A percentile compares a stretch with the other conserved stretches of the same genome.
Evolutionary conservation across 768 basidiomycete genomes (phyloP).

Genomic region (Russula lepida): DNA sequence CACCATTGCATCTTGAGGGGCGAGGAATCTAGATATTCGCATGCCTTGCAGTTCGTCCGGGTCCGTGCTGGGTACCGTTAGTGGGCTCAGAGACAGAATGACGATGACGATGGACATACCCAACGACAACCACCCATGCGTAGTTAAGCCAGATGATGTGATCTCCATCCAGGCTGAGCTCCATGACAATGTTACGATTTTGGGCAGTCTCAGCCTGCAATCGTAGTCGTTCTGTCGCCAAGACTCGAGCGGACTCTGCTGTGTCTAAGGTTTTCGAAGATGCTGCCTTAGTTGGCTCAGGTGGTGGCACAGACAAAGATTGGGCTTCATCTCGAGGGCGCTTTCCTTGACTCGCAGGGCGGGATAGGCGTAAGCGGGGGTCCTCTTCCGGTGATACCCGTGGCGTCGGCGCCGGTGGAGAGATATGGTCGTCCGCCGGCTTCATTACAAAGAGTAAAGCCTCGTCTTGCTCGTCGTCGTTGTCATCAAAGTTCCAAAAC

Average conservation of each 20-base stretch:
- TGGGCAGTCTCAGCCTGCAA: constrained; percentile 92
- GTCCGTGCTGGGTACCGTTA: constrained; percentile 50
- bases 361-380: constrained; percentile 38
- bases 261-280: constrained; percentile 47
- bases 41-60: constrained; percentile 70
- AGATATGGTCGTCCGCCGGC: constrained; percentile 56
- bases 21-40: constrained; percentile 74
- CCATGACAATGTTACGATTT: constrained; percentile 92
- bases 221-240: constrained; percentile 81
- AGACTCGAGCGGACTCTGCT: constrained; percentile 70
- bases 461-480: constrained; percentile 83
- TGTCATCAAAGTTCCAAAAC: constrained; percentile 98
- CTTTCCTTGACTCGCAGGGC: constrained; percentile 43
- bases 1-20: constrained; percentile 69
- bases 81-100: constrained; percentile 8
- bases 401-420: constrained; percentile 32
- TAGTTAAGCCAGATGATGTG: constrained; percentile 95
- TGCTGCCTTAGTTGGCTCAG: constrained; percentile 20
- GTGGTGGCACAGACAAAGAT: constrained; percentile 20
- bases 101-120: constrained; percentile 41
- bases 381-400: constrained; percentile 47
- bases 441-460: constrained; percentile 91
- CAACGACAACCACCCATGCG: constrained; percentile 88
- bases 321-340: constrained; percentile 44
- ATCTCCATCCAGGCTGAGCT: constrained; percentile 89